Evolutionary conservation across 441 rosid species (phyloP).

Genomic region (Syzygium malaccense): DNA sequence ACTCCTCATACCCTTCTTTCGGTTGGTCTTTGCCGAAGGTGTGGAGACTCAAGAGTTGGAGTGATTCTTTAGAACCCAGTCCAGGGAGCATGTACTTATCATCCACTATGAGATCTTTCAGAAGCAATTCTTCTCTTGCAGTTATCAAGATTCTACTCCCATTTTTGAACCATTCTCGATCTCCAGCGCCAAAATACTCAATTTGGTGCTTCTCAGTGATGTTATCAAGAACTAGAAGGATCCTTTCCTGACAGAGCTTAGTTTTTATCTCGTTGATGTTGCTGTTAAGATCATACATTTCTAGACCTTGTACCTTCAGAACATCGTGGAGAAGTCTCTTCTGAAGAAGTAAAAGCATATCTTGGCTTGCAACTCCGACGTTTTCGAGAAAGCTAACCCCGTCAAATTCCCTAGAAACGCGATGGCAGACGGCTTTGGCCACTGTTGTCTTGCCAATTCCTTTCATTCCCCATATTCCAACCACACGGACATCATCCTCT

Average conservation of each 20-base stretch:
- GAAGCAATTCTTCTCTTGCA: neutral
- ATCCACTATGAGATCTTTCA: neutral
- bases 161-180: neutral
- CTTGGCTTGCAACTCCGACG: neutral
- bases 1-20: neutral
- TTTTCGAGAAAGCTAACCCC: neutral
- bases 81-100: rapidly evolving
- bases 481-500: neutral
- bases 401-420: neutral
- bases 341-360: neutral
- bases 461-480: neutral
- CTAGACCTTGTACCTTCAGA: neutral
- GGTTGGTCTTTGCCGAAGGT: neutral
- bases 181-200: neutral
- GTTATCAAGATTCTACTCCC: neutral
- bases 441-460: neutral
- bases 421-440: rapidly evolving
- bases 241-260: neutral
- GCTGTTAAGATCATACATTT: neutral
- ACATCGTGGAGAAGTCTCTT: neutral
- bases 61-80: neutral
- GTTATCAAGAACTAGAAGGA: neutral
- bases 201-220: neutral
- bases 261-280: neutral
- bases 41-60: neutral